Percentiles rank a stretch among this genome's conserved stretches.
Evolutionary conservation across 2,329 filamentous ascomycete species (phyloP).

Genomic region (Cephalotrichum gorgonifer): DNA sequence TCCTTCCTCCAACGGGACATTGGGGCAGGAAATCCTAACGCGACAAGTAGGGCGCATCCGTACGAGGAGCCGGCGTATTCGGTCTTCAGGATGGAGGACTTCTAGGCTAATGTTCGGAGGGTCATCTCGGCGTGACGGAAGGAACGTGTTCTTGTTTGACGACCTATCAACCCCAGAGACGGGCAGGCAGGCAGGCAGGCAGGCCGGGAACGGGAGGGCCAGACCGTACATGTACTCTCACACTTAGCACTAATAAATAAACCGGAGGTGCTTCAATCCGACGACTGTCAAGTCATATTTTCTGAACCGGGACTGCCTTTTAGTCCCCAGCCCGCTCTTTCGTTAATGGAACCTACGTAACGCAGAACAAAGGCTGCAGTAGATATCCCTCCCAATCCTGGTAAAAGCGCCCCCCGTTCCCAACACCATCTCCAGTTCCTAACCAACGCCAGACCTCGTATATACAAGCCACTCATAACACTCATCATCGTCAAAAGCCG

Average conservation of each 20-base stretch:
- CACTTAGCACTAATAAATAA: no score
- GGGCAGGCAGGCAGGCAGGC: no score
- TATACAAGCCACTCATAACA: not conserved
- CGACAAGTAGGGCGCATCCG: constrained; percentile 33
- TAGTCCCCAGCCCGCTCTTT: no score
- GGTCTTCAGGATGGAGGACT: constrained; percentile 37
- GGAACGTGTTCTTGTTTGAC: not conserved
- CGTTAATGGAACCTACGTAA: no score
- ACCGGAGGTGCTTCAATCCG: no score
- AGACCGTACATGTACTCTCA: no score
- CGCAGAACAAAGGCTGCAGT: not conserved
- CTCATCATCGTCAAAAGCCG: constrained; percentile 2
- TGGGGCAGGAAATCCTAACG: no score
- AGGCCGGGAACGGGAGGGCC: no score
- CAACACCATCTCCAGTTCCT: not conserved
- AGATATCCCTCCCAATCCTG: not conserved
- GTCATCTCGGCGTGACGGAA: not conserved
- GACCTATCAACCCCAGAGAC: not conserved
- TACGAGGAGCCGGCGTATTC: constrained; percentile 42
- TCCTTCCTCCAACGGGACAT: constrained; percentile 11
- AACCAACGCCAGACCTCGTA: not conserved
- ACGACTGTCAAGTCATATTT: no score
- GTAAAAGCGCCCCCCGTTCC: not conserved
- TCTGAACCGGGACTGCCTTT: no score
- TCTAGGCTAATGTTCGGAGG: constrained; percentile 19